These are phyloP conservation scores for Jatropha podagrica DNA, from an alignment of 441 rosid species.

Conservation along the genomic window DNA sequence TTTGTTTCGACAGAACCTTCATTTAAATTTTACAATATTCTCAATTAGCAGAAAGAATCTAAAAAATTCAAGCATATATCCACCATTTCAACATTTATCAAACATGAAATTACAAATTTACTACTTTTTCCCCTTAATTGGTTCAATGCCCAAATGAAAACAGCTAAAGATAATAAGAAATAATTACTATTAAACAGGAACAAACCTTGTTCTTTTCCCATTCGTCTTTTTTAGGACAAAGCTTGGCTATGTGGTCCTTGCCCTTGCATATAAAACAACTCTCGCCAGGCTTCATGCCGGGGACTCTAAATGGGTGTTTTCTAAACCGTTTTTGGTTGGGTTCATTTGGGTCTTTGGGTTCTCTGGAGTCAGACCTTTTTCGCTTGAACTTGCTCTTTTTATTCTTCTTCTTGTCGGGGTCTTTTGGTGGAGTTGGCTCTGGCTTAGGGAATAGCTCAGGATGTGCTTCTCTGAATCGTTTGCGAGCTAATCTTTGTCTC, in stretches of 20 bases:
- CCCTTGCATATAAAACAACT: constrained; percentile 82
- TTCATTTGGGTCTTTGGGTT: constrained; percentile 32
- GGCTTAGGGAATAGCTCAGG: constrained; percentile 67
- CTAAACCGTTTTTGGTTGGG: constrained; percentile 38
- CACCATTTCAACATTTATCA: neutral
- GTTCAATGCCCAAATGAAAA: neutral
- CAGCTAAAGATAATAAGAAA: neutral
- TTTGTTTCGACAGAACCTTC: neutral
- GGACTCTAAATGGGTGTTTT: constrained; percentile 79
- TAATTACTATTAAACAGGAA: neutral
- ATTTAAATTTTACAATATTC: neutral
- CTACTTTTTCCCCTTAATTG: neutral
- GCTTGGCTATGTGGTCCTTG: constrained; percentile 79
- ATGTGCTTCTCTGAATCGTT: constrained; percentile 53
- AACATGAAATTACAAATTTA: neutral
- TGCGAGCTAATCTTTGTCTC: constrained; percentile 76
- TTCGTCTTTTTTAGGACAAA: constrained; percentile 73
- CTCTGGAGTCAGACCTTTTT: constrained; percentile 40
- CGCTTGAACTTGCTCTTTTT: constrained; percentile 63
- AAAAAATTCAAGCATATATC: constrained; percentile 1
- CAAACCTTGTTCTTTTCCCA: constrained; percentile 93
- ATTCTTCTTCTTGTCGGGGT: constrained; percentile 60
- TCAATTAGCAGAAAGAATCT: constrained; percentile 1
- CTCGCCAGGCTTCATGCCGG: constrained; percentile 98
- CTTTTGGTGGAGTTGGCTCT: constrained; percentile 69